Evolutionary conservation across 1,139 yeast species (phyloP), one percentile per base, ranked within the genome.

Genomic region (Candida neerlandica): DNA sequence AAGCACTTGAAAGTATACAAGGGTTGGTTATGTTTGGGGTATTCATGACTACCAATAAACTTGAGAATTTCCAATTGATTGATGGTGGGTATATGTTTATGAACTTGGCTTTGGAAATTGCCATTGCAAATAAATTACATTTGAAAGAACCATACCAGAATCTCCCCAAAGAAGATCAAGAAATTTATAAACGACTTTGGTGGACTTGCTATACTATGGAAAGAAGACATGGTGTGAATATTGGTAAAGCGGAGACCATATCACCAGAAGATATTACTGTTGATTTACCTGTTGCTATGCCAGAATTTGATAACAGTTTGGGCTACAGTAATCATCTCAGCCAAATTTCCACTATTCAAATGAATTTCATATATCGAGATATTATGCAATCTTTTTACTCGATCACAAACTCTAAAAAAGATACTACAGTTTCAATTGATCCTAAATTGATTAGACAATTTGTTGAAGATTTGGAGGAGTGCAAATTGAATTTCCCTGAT

Each of bases 151-250:
- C 55, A 6, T 48, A 43, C 29, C 27, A 41, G 21, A 44, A 46
- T 19, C 46, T 45, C 37, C 12, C 52, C 10, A 27, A 33, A 18
- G 51, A 47, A 23, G 57, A 53, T n/a, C 46, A 44, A 34, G 61
- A 57, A 46, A 48, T 55, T 34, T 49, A 40, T 15, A 55, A 52
- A 38, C 45, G 63, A 29, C 41, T 57, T 23, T 59, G 60, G 60
- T 59, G 63, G 63, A 55, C 62, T 2, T 55, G 59, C 44, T 59
- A 58, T 44, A 49, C 59, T 9, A 52, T 59, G 49, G 63, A 59
- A 43, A 44, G 62, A 40, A 34, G 61, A 29, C 51, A 52, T 35
- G 63, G 61, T 1, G 46, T 59, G 5, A 59, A 58, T 43, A 41
- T 59, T 12, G 62, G 60, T 4, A 57, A 55, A 29, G 48, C 51